These are phyloP conservation scores for Laguncularia racemosa DNA, from an alignment of 345 rosid species.

Conservation along the genomic window DNA sequence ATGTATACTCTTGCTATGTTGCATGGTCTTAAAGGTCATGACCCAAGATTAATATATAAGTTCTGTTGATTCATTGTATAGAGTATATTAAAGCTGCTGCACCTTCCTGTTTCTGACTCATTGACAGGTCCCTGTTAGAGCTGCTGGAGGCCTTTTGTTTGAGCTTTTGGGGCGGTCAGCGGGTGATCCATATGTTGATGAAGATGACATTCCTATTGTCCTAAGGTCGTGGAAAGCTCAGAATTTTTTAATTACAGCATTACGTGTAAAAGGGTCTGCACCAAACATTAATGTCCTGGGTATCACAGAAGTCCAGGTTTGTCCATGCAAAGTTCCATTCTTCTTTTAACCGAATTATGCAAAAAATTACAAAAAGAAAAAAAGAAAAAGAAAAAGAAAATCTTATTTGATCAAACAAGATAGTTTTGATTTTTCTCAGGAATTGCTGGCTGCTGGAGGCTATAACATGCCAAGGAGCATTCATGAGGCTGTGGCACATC, in stretches of 20 bases:
- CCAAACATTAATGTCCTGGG: slow-evolving; percentile 38
- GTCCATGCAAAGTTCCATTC: slow-evolving; percentile 6
- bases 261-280: slow-evolving; percentile 50
- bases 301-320: slow-evolving; percentile 56
- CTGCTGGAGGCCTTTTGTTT: slow-evolving; percentile 58
- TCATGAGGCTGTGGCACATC: slow-evolving; percentile 53
- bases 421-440: slow-evolving; percentile 20
- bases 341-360: neutral
- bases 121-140: slow-evolving; percentile 58
- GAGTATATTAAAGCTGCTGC: too few species aligned
- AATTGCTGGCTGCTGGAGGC: slow-evolving; percentile 51
- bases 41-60: too few species aligned
- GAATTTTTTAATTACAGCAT: slow-evolving; percentile 41
- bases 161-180: slow-evolving; percentile 67
- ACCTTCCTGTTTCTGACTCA: neutral
- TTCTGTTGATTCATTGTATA: too few species aligned
- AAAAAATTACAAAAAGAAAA: too few species aligned
- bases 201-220: slow-evolving; percentile 58
- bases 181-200: slow-evolving; percentile 48
- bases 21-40: too few species aligned
- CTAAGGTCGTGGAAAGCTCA: slow-evolving; percentile 61
- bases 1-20: too few species aligned
- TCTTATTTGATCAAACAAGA: too few species aligned
- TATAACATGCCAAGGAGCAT: slow-evolving; percentile 31
- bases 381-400: too few species aligned